Percentiles rank a stretch among this genome's conserved stretches.
These are phyloP conservation scores for Fagopyrum tataricum DNA, from an alignment of 148 eudicot genomes.

Conservation along the genomic window DNA sequence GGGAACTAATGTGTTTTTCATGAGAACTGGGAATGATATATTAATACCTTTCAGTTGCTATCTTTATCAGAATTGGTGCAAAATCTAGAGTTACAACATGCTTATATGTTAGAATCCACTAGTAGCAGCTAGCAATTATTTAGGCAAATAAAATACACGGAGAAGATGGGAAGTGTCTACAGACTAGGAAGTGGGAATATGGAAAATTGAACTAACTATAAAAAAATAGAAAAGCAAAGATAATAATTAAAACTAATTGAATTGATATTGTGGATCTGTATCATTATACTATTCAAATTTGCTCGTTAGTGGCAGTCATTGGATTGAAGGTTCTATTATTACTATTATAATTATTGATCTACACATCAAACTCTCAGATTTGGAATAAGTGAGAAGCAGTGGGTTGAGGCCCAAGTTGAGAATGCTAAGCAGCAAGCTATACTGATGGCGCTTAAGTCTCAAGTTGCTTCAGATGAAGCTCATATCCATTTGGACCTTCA, in stretches of 20 bases:
- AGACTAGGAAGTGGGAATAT: no score
- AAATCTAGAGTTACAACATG: not conserved
- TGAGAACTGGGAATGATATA: not conserved
- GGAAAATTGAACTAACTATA: no score
- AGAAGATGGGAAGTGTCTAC: no score
- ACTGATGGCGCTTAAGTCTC: conserved; percentile 77
- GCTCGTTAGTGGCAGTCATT: not conserved
- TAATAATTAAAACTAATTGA: no score
- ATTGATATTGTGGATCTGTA: no score
- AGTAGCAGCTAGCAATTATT: not conserved
- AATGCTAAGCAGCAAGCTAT: conserved; percentile 96
- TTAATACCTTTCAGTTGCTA: not conserved
- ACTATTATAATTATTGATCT: not conserved
- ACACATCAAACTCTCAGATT: conserved; percentile 41
- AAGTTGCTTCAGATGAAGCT: conserved; percentile 98
- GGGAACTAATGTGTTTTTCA: not conserved
- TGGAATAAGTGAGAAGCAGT: conserved; percentile 96
- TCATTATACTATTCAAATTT: not conserved
- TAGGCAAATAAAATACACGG: no score
- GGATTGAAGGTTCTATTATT: not conserved
- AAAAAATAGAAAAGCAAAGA: no score
- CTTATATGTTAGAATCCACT: not conserved
- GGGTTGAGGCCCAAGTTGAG: conserved; percentile 99
- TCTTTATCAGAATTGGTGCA: not conserved
- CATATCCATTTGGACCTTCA: conserved; percentile 96